Evolutionary conservation across 129 eudicot genomes (phyloP), one percentile per base, ranked within the genome.

Genomic region (Flaveria trinervia): DNA sequence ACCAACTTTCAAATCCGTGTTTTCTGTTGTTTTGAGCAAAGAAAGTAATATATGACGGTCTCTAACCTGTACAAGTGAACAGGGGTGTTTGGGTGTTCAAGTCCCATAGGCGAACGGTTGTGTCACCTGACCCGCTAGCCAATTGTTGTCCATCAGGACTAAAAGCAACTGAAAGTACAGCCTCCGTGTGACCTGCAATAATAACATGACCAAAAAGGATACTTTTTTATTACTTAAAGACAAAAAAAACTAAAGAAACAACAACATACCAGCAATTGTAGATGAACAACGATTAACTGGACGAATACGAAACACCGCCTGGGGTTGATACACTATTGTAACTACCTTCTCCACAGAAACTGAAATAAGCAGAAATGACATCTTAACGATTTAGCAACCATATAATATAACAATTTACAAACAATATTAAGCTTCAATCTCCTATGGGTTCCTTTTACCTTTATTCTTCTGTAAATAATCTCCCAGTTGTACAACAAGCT

Each of bases 51-150:
- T 5, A 45, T 30, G 51, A 20, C 26, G 64, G 55, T 64, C 18
- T 43, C 89, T 81, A 65, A 94, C 99, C 99, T 91, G 90, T 87
- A 78, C 97, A 91, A 36, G 96, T 91, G 80, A 85, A 94, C 75
- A 89, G 16, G 68, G 99, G 99, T 36, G 99, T 94, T 86, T 94
- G 99, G 43, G 99, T 94, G 72, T 84, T 84, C 14, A 94, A 82
- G 86, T 94, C 99, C 99, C 99, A 94, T n/a, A 94, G 68, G 57
- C 99, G 90, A 54, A 94, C 99, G 30, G 94, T 91, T 20, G 99
- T 91, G 79, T 94, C 99, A 75, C 99, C 99, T 22, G 99, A 94
- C 51, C 99, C 99, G 76, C 99, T 94, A 36, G 99, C 99, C 83
- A 94, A 65, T 30, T 91, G 97, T 72, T 87, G 91, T 30, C 99